Percentiles rank a stretch among this genome's conserved stretches.
Evolutionary conservation across 2,329 filamentous ascomycete species (phyloP).

Genomic region (Camillea tinctor): DNA sequence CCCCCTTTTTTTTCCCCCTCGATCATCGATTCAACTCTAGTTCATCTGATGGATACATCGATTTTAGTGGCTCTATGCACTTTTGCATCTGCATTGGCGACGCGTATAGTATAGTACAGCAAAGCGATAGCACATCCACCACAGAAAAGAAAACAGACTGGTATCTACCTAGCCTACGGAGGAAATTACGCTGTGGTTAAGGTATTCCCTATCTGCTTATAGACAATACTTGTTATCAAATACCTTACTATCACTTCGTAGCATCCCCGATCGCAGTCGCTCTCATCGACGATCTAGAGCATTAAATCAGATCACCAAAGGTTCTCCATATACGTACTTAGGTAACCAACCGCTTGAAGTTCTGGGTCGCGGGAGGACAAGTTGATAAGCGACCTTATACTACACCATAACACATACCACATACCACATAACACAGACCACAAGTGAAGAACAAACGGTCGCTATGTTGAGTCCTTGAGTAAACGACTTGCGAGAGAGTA

Average conservation of each 20-base stretch:
- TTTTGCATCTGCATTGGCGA: neutral
- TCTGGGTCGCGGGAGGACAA: neutral
- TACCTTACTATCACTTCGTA: neutral
- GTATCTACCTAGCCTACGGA: neutral
- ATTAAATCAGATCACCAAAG: neutral
- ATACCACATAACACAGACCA: neutral
- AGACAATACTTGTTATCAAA: neutral
- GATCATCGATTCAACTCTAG: neutral
- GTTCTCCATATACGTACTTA: neutral
- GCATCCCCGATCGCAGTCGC: neutral
- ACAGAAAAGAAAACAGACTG: neutral
- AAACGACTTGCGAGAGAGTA: neutral
- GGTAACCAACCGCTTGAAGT: neutral
- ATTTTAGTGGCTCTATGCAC: neutral
- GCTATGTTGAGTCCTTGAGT: neutral
- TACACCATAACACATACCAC: no score
- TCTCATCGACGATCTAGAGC: neutral
- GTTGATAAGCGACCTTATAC: neutral
- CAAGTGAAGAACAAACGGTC: neutral
- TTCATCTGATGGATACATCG: neutral
- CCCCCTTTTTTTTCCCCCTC: neutral
- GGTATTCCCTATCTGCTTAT: neutral
- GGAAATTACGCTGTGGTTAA: neutral
- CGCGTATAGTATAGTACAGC: neutral
- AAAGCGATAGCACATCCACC: no score